These are phyloP conservation scores for Coprinopsis marcescibilis DNA, from an alignment of 768 basidiomycete genomes.

Conservation along the genomic window DNA sequence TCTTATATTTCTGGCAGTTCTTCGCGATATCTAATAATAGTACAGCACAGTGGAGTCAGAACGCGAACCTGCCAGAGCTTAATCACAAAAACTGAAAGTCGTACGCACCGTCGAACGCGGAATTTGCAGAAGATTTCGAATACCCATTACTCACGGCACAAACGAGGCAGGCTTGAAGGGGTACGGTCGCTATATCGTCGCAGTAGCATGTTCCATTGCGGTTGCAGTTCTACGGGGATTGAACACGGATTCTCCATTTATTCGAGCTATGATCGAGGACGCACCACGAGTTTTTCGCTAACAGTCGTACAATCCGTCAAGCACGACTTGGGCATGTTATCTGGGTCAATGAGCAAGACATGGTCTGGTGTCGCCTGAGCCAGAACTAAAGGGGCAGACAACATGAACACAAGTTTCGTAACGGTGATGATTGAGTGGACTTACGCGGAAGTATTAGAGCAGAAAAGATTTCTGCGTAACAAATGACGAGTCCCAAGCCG, in stretches of 20 bases:
- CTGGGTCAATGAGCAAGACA: not conserved
- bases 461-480: not conserved
- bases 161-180: not conserved
- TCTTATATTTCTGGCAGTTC: constrained; percentile 2
- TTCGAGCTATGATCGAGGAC: not conserved
- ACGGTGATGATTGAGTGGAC: not conserved
- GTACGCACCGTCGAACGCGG: not conserved
- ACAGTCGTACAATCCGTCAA: not conserved
- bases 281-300: constrained; percentile 5
- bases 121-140: not conserved
- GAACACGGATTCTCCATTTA: not conserved
- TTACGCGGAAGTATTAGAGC: constrained; percentile 2
- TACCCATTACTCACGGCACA: constrained; percentile 1
- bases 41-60: not conserved
- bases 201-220: constrained; percentile 4
- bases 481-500: not conserved
- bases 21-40: not conserved
- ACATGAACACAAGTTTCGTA: not conserved
- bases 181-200: constrained; percentile 2
- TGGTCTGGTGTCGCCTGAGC: constrained; percentile 1
- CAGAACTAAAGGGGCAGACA: not conserved
- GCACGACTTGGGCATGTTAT: not conserved
- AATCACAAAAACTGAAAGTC: not conserved
- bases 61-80: not conserved
- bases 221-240: not conserved